phyloP scores from a whole-genome alignment of 768 basidiomycete genomes.

The Cystobasidium ongulense region DNA sequence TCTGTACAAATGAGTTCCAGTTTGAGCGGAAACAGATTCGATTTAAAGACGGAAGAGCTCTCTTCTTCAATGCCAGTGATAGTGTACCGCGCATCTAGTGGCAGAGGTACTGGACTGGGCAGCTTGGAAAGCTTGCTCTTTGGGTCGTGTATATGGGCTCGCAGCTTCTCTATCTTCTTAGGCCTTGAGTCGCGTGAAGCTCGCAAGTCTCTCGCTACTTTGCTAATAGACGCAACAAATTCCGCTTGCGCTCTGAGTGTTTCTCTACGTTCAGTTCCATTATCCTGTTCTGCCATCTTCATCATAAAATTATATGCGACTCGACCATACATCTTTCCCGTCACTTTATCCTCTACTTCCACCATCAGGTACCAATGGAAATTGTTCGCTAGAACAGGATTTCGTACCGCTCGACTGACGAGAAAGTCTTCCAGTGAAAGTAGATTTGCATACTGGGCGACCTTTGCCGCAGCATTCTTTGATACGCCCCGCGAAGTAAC shows the following conservation, averaged over 20 bases:
- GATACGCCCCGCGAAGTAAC: slow-evolving; percentile 27
- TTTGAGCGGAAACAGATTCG: slow-evolving; percentile 83
- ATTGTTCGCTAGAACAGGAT: slow-evolving; percentile 76
- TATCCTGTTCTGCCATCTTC: slow-evolving; percentile 71
- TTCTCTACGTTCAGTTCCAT: slow-evolving; percentile 72
- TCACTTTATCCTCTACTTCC: slow-evolving; percentile 70
- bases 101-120: slow-evolving; percentile 65
- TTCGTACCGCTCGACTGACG: slow-evolving; percentile 71
- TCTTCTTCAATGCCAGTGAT: slow-evolving; percentile 82
- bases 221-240: slow-evolving; percentile 73
- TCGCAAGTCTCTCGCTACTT: slow-evolving; percentile 76
- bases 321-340: slow-evolving; percentile 86
- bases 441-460: slow-evolving; percentile 49
- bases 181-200: slow-evolving; percentile 84
- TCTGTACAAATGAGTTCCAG: slow-evolving; percentile 81
- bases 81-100: slow-evolving; percentile 76
- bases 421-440: slow-evolving; percentile 90
- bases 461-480: slow-evolving; percentile 46
- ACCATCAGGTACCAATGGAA: slow-evolving; percentile 98
- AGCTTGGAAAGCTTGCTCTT: slow-evolving; percentile 77
- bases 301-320: slow-evolving; percentile 85
- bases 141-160: slow-evolving; percentile 70
- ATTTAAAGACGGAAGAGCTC: slow-evolving; percentile 93
- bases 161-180: slow-evolving; percentile 94
- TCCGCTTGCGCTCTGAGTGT: slow-evolving; percentile 85